Evolutionary conservation across 1,139 yeast genomes (phyloP).

Genomic region (Candida neerlandica): DNA sequence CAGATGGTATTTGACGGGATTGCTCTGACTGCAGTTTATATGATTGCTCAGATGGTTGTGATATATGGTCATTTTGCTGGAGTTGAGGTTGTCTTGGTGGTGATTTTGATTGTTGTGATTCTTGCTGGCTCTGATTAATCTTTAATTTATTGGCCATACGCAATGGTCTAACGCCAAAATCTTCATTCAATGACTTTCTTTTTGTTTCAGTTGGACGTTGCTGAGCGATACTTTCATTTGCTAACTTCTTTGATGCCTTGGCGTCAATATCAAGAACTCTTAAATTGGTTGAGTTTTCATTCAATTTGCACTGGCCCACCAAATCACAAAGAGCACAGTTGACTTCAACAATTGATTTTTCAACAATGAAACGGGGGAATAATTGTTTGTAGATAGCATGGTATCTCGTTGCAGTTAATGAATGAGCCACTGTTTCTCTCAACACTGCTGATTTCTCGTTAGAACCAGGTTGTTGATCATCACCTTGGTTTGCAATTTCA

Average conservation of each 20-base stretch:
- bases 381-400: slow-evolving; percentile 64
- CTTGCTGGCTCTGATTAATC: slow-evolving; percentile 9
- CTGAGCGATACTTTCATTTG: slow-evolving; percentile 36
- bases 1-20: neutral
- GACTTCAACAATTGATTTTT: slow-evolving; percentile 78
- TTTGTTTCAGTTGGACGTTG: slow-evolving; percentile 49
- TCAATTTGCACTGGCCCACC: slow-evolving; percentile 56
- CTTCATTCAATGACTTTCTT: slow-evolving; percentile 10
- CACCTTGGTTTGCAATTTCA: slow-evolving; percentile 50
- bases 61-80: neutral
- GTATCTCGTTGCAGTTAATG: slow-evolving; percentile 79
- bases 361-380: slow-evolving; percentile 72
- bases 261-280: slow-evolving; percentile 15
- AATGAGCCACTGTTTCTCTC: slow-evolving; percentile 73
- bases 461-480: slow-evolving; percentile 35
- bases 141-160: slow-evolving; percentile 54
- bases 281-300: slow-evolving; percentile 22
- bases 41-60: neutral
- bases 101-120: neutral
- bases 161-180: slow-evolving; percentile 57
- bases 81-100: slow-evolving; percentile 1
- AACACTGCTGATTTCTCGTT: slow-evolving; percentile 44
- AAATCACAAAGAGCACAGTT: slow-evolving; percentile 75
- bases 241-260: slow-evolving; percentile 6
- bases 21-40: neutral